Evolutionary conservation across 108 stramenopile genomes (phyloP).

Genomic region (Fragilaria radians): DNA sequence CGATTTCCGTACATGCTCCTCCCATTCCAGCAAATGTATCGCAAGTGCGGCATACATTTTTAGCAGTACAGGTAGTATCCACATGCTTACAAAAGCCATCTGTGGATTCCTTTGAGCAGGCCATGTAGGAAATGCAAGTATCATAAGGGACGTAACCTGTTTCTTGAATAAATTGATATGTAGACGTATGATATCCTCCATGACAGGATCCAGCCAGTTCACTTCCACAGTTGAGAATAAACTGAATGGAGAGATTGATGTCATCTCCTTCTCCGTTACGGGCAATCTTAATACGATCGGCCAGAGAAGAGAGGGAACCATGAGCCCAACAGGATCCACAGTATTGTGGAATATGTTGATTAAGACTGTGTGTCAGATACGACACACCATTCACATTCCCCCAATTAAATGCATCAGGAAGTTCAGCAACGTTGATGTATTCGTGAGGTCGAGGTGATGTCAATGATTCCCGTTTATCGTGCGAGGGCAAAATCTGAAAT

Average conservation of each 20-base stretch:
- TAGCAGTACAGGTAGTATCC: slow-evolving; percentile 62
- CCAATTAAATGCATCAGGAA: slow-evolving; percentile 82
- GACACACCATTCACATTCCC: slow-evolving; percentile 59
- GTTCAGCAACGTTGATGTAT: slow-evolving; percentile 45
- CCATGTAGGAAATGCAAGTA: slow-evolving; percentile 76
- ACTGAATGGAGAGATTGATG: slow-evolving; percentile 75
- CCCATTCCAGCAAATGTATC: slow-evolving; percentile 74
- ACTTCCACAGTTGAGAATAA: slow-evolving; percentile 81
- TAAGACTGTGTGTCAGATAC: slow-evolving; percentile 72
- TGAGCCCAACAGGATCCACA: slow-evolving; percentile 93
- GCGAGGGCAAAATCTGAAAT: not conserved
- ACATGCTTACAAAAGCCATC: slow-evolving; percentile 73
- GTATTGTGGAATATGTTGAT: slow-evolving; percentile 73
- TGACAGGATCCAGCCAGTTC: slow-evolving; percentile 80
- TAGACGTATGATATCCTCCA: slow-evolving; percentile 58
- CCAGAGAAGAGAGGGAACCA: slow-evolving; percentile 67
- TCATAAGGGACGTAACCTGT: slow-evolving; percentile 53
- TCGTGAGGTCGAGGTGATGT: slow-evolving; percentile 61
- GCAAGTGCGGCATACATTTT: slow-evolving; percentile 82
- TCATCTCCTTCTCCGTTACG: slow-evolving; percentile 37
- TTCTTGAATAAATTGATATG: slow-evolving; percentile 66
- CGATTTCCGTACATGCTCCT: slow-evolving; percentile 72
- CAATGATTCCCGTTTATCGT: slow-evolving; percentile 17
- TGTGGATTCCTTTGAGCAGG: slow-evolving; percentile 56
- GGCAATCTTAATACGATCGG: slow-evolving; percentile 92